Conservation (phyloP, 2,329 filamentous ascomycete genomes). For the Septoria linicola region DNA sequence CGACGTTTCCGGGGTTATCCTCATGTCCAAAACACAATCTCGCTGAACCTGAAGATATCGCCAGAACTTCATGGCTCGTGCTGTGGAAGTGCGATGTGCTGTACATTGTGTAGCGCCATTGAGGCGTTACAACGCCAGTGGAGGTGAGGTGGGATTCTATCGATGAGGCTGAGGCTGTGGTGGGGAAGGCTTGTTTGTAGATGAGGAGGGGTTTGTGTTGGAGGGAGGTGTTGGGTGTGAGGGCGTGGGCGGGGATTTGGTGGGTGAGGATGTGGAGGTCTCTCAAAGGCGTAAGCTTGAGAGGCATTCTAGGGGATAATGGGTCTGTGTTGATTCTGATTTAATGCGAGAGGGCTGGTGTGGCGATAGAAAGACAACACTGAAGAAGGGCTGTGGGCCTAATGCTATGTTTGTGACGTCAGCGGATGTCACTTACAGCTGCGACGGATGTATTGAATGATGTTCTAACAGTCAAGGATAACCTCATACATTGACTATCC, state of each 20-base stretch:
- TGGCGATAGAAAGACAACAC: too few relatives aligned
- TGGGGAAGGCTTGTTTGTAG: slow-evolving; percentile 60
- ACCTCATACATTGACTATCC: too few relatives aligned
- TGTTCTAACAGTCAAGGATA: too few relatives aligned
- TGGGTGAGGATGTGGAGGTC: slow-evolving; percentile 58
- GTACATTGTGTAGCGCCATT: slow-evolving; percentile 72
- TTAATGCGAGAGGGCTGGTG: too few relatives aligned
- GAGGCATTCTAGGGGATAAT: too few relatives aligned
- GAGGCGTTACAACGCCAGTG: slow-evolving; percentile 58
- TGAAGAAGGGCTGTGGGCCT: too few relatives aligned
- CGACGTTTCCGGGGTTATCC: slow-evolving; percentile 57
- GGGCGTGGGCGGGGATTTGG: slow-evolving; percentile 57
- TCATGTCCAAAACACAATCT: slow-evolving; percentile 67
- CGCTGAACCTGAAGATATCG: slow-evolving; percentile 58
- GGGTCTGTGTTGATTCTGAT: too few relatives aligned
- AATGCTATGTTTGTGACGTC: too few relatives aligned
- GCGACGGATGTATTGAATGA: too few relatives aligned
- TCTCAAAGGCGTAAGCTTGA: slow-evolving; percentile 47
- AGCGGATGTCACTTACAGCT: too few relatives aligned
- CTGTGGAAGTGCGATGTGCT: slow-evolving; percentile 65
- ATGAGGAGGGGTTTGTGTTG: slow-evolving; percentile 64
- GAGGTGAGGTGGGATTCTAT: slow-evolving; percentile 58
- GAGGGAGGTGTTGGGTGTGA: slow-evolving; percentile 64
- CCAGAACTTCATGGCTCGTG: slow-evolving; percentile 66
- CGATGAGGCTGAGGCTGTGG: slow-evolving; percentile 44